phyloP scores from a whole-genome alignment of 176 grass and related monocot genomes.

The Zizania latifolia region DNA sequence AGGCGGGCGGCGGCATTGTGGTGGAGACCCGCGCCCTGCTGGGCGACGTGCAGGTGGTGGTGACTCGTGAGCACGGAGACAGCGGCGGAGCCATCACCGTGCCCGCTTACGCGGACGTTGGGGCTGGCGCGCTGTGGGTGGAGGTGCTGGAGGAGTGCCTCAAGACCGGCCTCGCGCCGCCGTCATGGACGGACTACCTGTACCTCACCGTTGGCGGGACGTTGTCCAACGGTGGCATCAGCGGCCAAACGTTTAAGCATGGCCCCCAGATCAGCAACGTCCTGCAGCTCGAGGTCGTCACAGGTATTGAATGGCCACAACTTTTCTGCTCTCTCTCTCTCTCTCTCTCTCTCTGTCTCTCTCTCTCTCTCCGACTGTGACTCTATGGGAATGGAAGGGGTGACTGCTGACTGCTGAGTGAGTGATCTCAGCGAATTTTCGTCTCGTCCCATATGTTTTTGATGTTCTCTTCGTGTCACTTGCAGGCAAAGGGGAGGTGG shows the following conservation, averaged over 20 bases:
- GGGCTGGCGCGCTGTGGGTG: constrained; percentile 68
- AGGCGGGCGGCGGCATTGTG: constrained; percentile 73
- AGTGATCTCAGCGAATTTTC: neutral
- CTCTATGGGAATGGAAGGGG: too few species aligned
- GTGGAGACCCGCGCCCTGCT: constrained; percentile 64
- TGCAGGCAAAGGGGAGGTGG: constrained; percentile 68
- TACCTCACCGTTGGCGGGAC: constrained; percentile 88
- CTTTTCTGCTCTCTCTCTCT: constrained; percentile 4
- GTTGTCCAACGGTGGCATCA: constrained; percentile 85
- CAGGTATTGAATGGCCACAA: constrained; percentile 42
- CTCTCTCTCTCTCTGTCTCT: too few species aligned
- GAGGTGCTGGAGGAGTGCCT: constrained; percentile 83
- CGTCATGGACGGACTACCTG: constrained; percentile 85
- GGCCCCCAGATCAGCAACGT: constrained; percentile 92
- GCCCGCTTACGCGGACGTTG: constrained; percentile 59
- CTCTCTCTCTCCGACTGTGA: too few species aligned
- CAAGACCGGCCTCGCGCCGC: constrained; percentile 55
- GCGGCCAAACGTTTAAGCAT: constrained; percentile 91
- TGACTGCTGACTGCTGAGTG: too few species aligned
- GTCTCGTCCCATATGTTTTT: neutral
- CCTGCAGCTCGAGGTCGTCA: constrained; percentile 75
- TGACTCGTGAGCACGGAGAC: neutral
- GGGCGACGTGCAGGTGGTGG: constrained; percentile 20
- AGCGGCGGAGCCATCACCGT: neutral
- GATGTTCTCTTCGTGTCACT: neutral